These are phyloP conservation scores for Artemisia argyi DNA, from an alignment of 129 eudicot genomes.

Conservation along the genomic window DNA sequence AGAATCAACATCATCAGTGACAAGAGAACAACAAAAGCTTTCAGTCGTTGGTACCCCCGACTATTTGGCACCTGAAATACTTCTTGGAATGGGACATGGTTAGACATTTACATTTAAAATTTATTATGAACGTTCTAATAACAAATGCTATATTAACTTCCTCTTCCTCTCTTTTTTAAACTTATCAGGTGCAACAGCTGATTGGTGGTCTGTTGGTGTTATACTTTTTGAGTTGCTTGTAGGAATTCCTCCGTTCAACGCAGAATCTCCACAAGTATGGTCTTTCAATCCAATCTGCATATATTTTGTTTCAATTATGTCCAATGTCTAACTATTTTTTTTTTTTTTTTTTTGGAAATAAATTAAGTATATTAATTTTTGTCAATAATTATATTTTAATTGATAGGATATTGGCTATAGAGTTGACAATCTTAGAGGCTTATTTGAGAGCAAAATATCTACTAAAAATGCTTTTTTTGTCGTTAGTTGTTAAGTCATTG, in stretches of 20 bases:
- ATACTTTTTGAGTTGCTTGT: constrained; percentile 94
- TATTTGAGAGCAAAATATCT: too few species aligned
- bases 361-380: too few species aligned
- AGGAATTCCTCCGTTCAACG: constrained; percentile 95
- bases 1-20: constrained; percentile 40
- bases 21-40: constrained; percentile 69
- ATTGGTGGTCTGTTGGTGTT: constrained; percentile 99
- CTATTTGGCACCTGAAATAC: constrained; percentile 98
- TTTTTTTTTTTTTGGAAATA: background rate
- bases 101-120: constrained; percentile 20
- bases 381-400: too few species aligned
- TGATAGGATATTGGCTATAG: too few species aligned
- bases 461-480: too few species aligned
- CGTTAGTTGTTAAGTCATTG: too few species aligned
- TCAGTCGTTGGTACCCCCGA: constrained; percentile 99
- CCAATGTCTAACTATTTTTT: background rate
- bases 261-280: constrained; percentile 86
- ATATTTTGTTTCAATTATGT: constrained; percentile 15
- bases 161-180: background rate
- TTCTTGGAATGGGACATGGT: constrained; percentile 99
- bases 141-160: background rate
- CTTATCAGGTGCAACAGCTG: constrained; percentile 78
- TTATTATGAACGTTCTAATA: background rate
- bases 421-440: too few species aligned
- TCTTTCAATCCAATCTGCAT: background rate